Percentiles rank a stretch among this genome's conserved stretches.
Evolutionary conservation across 2,329 filamentous ascomycete genomes (phyloP).

Genomic region (Corinectria fuckeliana): DNA sequence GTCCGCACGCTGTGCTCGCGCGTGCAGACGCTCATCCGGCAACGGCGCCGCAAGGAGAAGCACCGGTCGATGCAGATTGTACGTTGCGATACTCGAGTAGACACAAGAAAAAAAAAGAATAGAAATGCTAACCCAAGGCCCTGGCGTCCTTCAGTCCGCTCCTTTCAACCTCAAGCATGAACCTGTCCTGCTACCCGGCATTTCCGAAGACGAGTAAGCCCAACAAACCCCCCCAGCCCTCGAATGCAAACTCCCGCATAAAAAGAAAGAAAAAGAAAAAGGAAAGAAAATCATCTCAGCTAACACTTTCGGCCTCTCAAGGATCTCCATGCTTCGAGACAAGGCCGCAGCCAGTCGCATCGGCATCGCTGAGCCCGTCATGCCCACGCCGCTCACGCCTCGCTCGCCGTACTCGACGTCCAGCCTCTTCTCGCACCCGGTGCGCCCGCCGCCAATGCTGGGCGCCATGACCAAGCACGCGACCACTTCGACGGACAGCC

Average conservation of each 20-base stretch:
- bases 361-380: constrained; percentile 48
- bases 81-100: constrained; percentile 27
- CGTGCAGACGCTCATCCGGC: constrained; percentile 51
- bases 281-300: neutral
- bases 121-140: constrained; percentile 33
- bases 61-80: constrained; percentile 54
- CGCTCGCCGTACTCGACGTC: constrained; percentile 35
- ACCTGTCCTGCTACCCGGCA: constrained; percentile 58
- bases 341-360: constrained; percentile 58
- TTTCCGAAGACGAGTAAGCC: constrained; percentile 67
- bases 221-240: neutral
- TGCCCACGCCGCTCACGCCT: constrained; percentile 25
- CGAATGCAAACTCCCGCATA: neutral
- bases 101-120: too few species aligned
- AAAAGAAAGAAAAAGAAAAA: neutral
- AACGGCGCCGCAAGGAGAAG: constrained; percentile 51
- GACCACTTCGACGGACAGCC: constrained; percentile 35
- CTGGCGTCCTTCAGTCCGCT: constrained; percentile 54
- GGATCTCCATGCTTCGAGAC: constrained; percentile 58
- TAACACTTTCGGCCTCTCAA: constrained; percentile 30
- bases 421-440: constrained; percentile 33
- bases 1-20: constrained; percentile 53
- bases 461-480: constrained; percentile 28
- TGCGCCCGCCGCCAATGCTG: constrained; percentile 32
- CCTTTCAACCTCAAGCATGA: constrained; percentile 66